Evolutionary conservation across 2,329 filamentous ascomycete genomes (phyloP).

Genomic region (Pyricularia sp.): DNA sequence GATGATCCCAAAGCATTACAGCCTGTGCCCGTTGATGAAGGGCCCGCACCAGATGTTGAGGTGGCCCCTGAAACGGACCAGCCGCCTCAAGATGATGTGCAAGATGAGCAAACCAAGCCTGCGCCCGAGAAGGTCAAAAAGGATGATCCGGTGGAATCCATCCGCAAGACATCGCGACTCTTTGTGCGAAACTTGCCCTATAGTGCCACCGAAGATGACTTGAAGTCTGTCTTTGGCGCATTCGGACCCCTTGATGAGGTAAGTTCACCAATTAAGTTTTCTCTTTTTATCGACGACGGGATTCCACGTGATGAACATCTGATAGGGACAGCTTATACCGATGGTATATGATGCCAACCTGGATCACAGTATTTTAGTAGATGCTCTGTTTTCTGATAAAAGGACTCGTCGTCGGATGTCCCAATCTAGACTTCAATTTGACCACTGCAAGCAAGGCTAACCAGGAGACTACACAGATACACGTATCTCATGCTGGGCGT

Average conservation of each 20-base stretch:
- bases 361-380: slow-evolving; percentile 99
- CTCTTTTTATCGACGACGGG: slow-evolving; percentile 6
- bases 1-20: slow-evolving; percentile 31
- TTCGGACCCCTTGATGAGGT: slow-evolving; percentile 82
- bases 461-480: slow-evolving; percentile 47
- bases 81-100: not conserved
- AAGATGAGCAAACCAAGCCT: not conserved
- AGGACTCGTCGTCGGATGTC: slow-evolving; percentile 4
- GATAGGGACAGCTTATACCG: slow-evolving; percentile 99
- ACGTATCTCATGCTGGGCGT: slow-evolving; percentile 61
- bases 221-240: slow-evolving; percentile 55
- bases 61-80: not conserved
- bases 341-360: slow-evolving; percentile 76
- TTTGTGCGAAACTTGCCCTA: slow-evolving; percentile 88
- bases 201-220: slow-evolving; percentile 60
- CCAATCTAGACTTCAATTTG: not conserved
- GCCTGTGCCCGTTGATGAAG: not conserved
- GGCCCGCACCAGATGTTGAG: not conserved
- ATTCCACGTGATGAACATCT: slow-evolving; percentile 72
- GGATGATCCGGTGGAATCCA: slow-evolving; percentile 34
- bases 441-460: not conserved
- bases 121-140: slow-evolving; percentile 11
- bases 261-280: slow-evolving; percentile 28
- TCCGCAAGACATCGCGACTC: slow-evolving; percentile 61
- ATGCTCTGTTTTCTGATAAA: slow-evolving; percentile 80